Conservation (phyloP, 83 land plant species). For the Larix sibirica region DNA sequence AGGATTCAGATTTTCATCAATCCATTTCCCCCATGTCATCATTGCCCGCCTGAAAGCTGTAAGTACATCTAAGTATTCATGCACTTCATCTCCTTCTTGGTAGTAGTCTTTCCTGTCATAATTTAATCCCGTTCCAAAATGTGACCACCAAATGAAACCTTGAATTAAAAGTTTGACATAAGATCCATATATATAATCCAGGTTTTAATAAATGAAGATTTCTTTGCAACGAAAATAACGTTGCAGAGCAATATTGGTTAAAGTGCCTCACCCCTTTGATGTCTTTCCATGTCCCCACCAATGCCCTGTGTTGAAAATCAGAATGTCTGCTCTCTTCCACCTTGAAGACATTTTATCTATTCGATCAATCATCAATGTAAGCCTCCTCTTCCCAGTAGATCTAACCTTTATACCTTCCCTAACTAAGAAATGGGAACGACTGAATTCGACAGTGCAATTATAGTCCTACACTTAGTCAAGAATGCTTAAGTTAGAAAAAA, state of each 20-base stretch:
- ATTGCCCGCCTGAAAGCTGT: constrained; percentile 7
- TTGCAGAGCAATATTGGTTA: too few species aligned
- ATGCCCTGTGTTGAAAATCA: constrained; percentile 74
- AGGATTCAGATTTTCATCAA: neutral
- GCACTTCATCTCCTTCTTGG: constrained; percentile 18
- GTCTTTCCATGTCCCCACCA: constrained; percentile 83
- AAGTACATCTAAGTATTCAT: neutral
- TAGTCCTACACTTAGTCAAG: constrained; percentile 9
- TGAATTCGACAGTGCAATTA: constrained; percentile 13
- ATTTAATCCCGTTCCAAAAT: neutral
- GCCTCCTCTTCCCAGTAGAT: constrained; percentile 11
- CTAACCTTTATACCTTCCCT: constrained; percentile 11
- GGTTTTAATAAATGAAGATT: neutral
- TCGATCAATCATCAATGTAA: constrained; percentile 18
- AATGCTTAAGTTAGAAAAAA: too few species aligned
- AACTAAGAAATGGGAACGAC: constrained; percentile 10
- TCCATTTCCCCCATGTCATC: constrained; percentile 17
- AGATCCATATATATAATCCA: neutral
- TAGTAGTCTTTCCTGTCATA: constrained; percentile 15
- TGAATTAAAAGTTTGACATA: neutral
- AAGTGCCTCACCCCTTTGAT: constrained; percentile 48
- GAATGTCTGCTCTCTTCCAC: constrained; percentile 66
- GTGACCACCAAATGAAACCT: neutral
- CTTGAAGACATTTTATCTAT: constrained; percentile 10
- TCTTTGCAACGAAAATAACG: neutral